Evolutionary conservation across 1,139 yeast species (phyloP), one percentile per base, ranked within the genome.

Genomic region (Magnusiomyces suaveolens): DNA sequence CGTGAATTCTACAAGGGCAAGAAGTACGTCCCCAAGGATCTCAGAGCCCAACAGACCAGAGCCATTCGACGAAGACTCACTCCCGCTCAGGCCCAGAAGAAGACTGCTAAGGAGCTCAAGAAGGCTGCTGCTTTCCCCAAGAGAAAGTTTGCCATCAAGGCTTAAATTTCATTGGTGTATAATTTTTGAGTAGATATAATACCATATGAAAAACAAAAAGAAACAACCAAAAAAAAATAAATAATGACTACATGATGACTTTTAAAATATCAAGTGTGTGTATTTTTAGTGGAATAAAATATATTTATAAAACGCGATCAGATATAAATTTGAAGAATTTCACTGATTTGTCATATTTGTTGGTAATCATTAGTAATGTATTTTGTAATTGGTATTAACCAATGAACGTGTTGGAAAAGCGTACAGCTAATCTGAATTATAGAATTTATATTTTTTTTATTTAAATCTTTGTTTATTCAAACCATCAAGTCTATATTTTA

Each of bases 21-120:
- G 84, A 90, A 89, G 81, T 87, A 83, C 84, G 82, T 84, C 76
- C 98, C 98, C 81, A 90, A 90, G 83, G 97, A 90, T 76, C 84
- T 92, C 79, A 92, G 97, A 82, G 96, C 88, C 72, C 92, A 92
- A 90, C 87, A 92, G 86, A 92, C 98, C 79, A 92, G 97, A 84
- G 97, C 98, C 77, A 80, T 92, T 78, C 90, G 98, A 87, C 88
- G 97, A 83, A 82, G 84, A 75, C 83, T 92, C 75, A 83, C 97
- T 76, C 81, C 85, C 74, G 77, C 78, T 77, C 97, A 92, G 81
- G 83, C 87, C 74, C 72, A 81, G 68, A 78, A 79, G 75, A 77
- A 79, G 76, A 90, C 97, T 73, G 84, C 78, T 69, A 89, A 87
- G 82, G 89, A 90, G 72, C 82, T 82, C 79, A 92, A 92, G 88